These are phyloP conservation scores for Ceratocystis ficicola DNA, from an alignment of 2,329 filamentous ascomycete genomes.

Conservation along the genomic window DNA sequence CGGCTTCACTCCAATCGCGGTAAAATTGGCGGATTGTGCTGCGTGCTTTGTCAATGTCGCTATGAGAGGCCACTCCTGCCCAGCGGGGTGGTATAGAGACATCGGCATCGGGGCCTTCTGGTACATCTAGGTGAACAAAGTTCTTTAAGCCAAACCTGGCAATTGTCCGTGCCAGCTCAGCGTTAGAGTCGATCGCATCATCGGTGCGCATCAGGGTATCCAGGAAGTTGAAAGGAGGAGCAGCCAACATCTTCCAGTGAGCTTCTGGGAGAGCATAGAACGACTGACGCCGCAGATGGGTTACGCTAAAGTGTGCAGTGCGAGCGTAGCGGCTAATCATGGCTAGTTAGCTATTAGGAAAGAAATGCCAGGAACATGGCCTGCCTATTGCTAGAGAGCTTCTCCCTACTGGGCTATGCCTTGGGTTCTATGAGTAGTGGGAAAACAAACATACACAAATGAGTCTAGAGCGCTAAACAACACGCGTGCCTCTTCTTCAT, in stretches of 20 bases:
- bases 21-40: conserved; percentile 91
- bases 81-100: conserved; percentile 49
- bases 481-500: conserved; percentile 69
- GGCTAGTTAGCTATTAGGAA: background rate
- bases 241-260: conserved; percentile 73
- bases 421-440: background rate
- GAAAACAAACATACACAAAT: conserved; percentile 53
- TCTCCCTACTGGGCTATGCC: background rate
- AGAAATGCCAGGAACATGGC: background rate
- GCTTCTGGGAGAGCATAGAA: conserved; percentile 80
- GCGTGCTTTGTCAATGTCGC: conserved; percentile 79
- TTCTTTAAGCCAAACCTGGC: conserved; percentile 54
- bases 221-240: conserved; percentile 70
- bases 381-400: background rate
- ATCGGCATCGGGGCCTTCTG: conserved; percentile 27
- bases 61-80: conserved; percentile 55
- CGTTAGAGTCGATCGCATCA: conserved; percentile 78
- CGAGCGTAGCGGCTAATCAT: conserved; percentile 63
- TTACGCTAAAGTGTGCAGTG: conserved; percentile 77
- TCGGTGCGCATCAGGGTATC: conserved; percentile 69
- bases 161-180: conserved; percentile 68
- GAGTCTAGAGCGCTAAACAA: conserved; percentile 77
- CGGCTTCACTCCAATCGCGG: conserved; percentile 82
- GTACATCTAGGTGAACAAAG: conserved; percentile 34
- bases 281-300: conserved; percentile 76